A percentile compares a stretch with the other conserved stretches of the same genome.
Evolutionary conservation across 1,284 basidiomycete species (phyloP).

Genomic region (Blastosporella zonata): DNA sequence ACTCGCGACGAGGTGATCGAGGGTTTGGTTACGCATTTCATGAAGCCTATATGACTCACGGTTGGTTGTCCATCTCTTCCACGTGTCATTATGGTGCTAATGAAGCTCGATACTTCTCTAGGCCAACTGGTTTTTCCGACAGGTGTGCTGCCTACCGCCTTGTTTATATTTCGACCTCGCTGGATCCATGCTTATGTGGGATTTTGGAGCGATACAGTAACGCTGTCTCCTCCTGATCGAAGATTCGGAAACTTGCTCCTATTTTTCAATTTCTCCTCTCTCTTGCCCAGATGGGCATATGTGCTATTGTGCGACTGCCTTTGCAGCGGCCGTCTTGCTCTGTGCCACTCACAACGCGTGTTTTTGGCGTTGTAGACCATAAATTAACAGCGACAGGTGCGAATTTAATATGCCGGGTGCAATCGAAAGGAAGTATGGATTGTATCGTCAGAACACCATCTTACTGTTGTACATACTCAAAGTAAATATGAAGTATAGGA

Average conservation of each 20-base stretch:
- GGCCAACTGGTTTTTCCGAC: background rate
- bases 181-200: background rate
- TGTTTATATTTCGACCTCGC: background rate
- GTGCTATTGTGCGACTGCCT: background rate
- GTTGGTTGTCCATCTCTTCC: conserved; percentile 1
- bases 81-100: background rate
- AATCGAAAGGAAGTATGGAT: background rate
- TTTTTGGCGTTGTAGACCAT: background rate
- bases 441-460: background rate
- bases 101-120: background rate
- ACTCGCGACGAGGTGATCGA: conserved; percentile 38
- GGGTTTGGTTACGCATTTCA: conserved; percentile 33
- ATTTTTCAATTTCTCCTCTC: background rate
- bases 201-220: background rate
- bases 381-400: background rate
- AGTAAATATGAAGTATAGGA: no score
- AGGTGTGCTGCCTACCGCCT: background rate
- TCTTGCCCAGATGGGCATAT: background rate
- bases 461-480: no score
- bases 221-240: background rate
- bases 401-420: background rate
- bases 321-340: background rate
- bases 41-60: conserved; percentile 15
- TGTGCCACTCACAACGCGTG: background rate
- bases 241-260: background rate